A percentile compares a stretch with the other conserved stretches of the same genome.
Conservation (phyloP, 202 grass and related monocot genomes). For the Hordeum pubiflorum region DNA sequence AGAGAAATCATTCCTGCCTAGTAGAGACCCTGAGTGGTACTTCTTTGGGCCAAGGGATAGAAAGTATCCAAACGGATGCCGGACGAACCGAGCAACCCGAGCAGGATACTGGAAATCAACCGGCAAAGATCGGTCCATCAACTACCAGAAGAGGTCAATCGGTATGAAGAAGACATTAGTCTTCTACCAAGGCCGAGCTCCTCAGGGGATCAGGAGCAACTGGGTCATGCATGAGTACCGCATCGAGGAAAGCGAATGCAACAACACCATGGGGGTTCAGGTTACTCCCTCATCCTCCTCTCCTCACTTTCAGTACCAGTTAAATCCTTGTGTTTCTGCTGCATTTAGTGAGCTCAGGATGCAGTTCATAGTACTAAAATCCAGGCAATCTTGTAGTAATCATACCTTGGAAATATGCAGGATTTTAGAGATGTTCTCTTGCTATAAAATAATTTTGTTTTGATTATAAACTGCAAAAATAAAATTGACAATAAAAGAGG, state of each 20-base stretch:
- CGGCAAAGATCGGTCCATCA: constrained; percentile 74
- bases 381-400: background rate
- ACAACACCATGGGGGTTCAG: constrained; percentile 83
- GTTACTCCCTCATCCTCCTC: constrained; percentile 33
- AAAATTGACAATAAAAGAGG: constrained; percentile 14
- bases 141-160: constrained; percentile 68
- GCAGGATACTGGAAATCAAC: constrained; percentile 97
- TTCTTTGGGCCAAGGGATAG: constrained; percentile 88
- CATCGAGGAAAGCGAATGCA: constrained; percentile 77
- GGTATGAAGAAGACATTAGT: constrained; percentile 98
- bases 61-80: constrained; percentile 87
- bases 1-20: constrained; percentile 92
- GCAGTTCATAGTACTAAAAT: constrained; percentile 14
- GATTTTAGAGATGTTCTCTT: background rate
- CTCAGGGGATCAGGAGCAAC: constrained; percentile 70
- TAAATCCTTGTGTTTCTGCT: constrained; percentile 8
- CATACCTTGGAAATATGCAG: background rate
- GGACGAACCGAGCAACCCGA: constrained; percentile 75
- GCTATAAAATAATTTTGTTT: background rate
- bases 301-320: background rate
- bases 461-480: background rate
- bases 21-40: constrained; percentile 93
- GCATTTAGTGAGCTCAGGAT: background rate
- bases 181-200: constrained; percentile 85
- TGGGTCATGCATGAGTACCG: constrained; percentile 99